Base-by-base conservation (phyloP, 164 flowering plant genomes). In the Vitis cinerea region DNA sequence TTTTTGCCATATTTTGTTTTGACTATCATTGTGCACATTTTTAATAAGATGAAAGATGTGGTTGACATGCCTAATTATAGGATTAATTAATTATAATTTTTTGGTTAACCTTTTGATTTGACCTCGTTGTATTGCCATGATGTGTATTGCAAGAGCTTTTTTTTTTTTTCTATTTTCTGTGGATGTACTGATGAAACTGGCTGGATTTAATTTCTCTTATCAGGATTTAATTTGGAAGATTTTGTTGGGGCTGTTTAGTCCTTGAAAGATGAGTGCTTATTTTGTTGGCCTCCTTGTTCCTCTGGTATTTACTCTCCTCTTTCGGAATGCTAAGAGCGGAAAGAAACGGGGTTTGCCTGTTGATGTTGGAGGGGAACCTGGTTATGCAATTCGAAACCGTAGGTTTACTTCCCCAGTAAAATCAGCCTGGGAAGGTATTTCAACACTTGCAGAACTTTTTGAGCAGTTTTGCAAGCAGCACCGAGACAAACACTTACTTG, bases 351-450 rank as follows among this genome's bases (percentile, higher is more conserved):
- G 99, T 13, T 64, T 93, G 62, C 89, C 86, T 44, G 87, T 79
- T 72, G 90, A 93, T 78, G 97, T 80, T 78, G 98, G 97, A 54
- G 98, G 96, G 17, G 98, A 95, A 75, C 83, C 90, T 29, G 97
- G 94, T 37, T 83, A 78, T 88, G 89, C 97, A 16, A 66, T 93
- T n/a, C 79, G 97, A 69, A 91, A 93, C 64, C 30, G 63, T 51
- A 79, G 80, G 49, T 88, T 80, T 67, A 50, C 73, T 4, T 65
- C 83, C 29, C 96, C 89, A 2, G 81, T 95, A 9, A 75, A 75
- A 64, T 75, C 92, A 55, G 86, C 87, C 3, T 91, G 98, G 98
- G 88, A 89, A 62, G 97, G 91, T 19, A 75, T 95, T 51, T 74
- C 87, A 9, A 95, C 99, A 15, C 90, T 95, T 61, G 96, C 99